Conservation (phyloP, 2,329 filamentous ascomycete species). For the Colletotrichum costaricense region DNA sequence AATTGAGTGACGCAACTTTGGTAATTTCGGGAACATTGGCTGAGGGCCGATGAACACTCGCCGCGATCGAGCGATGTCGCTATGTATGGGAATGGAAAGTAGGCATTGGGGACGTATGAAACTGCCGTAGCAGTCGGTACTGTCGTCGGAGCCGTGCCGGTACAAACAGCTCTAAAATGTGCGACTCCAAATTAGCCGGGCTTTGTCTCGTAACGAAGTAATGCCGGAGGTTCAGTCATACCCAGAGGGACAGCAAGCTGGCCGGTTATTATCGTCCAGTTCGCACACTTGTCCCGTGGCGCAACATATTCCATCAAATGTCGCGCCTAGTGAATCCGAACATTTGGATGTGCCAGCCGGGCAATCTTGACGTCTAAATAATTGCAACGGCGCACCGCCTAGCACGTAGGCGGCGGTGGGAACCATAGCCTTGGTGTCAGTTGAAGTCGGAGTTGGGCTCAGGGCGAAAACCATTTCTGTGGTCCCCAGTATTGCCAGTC, state of each 20-base stretch:
- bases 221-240: slow-evolving; percentile 43
- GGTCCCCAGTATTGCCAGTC: background rate
- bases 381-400: slow-evolving; percentile 6
- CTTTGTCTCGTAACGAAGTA: background rate
- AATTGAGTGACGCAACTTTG: slow-evolving; percentile 63
- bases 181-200: slow-evolving; percentile 4
- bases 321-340: slow-evolving; percentile 55
- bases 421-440: background rate
- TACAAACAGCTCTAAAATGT: slow-evolving; percentile 61
- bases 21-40: slow-evolving; percentile 65
- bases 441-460: slow-evolving; percentile 12
- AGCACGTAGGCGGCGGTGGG: slow-evolving; percentile 7
- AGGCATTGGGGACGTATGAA: slow-evolving; percentile 67
- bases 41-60: slow-evolving; percentile 63
- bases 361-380: slow-evolving; percentile 47
- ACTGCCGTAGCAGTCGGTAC: slow-evolving; percentile 52
- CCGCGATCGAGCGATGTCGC: slow-evolving; percentile 63
- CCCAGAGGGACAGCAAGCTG: slow-evolving; percentile 66
- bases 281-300: slow-evolving; percentile 61
- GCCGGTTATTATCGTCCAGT: slow-evolving; percentile 58
- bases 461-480: background rate
- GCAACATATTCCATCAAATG: slow-evolving; percentile 63
- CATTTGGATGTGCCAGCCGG: slow-evolving; percentile 63
- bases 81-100: slow-evolving; percentile 71
- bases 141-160: slow-evolving; percentile 61